phyloP scores from a whole-genome alignment of 2,329 filamentous ascomycete species.

The Hypoxylon sp. region DNA sequence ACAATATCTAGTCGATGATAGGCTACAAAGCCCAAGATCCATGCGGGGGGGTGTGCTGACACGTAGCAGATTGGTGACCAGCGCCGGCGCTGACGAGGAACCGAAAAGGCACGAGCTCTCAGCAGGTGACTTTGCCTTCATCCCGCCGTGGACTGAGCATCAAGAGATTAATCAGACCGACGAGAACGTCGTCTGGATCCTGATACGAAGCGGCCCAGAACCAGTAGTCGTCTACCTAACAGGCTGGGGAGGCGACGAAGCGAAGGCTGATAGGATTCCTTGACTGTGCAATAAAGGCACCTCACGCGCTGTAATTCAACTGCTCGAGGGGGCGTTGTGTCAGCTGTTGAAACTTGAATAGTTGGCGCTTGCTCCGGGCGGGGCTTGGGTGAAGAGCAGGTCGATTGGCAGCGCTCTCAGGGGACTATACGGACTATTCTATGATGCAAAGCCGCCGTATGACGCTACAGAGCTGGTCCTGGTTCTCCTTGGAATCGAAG shows the following conservation, averaged over 20 bases:
- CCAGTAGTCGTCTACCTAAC: constrained; percentile 69
- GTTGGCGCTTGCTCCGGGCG: constrained; percentile 7
- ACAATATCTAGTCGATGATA: constrained; percentile 4
- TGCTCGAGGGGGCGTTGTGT: neutral
- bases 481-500: constrained; percentile 53
- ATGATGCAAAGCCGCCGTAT: constrained; percentile 41
- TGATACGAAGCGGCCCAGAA: constrained; percentile 67
- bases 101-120: constrained; percentile 63
- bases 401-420: constrained; percentile 14
- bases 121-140: constrained; percentile 73
- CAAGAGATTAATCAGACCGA: constrained; percentile 73
- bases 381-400: constrained; percentile 20
- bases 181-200: constrained; percentile 67
- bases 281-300: neutral
- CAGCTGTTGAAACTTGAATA: constrained; percentile 8
- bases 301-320: constrained; percentile 20
- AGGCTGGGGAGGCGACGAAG: constrained; percentile 65
- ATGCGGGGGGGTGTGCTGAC: constrained; percentile 25
- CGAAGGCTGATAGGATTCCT: constrained; percentile 42
- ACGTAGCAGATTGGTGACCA: constrained; percentile 58
- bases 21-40: neutral
- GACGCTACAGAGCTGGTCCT: constrained; percentile 41
- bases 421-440: constrained; percentile 27
- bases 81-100: constrained; percentile 59
- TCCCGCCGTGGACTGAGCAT: constrained; percentile 75